phyloP scores from a whole-genome alignment of 106 monocot genomes.

The Apostasia ramifera region DNA sequence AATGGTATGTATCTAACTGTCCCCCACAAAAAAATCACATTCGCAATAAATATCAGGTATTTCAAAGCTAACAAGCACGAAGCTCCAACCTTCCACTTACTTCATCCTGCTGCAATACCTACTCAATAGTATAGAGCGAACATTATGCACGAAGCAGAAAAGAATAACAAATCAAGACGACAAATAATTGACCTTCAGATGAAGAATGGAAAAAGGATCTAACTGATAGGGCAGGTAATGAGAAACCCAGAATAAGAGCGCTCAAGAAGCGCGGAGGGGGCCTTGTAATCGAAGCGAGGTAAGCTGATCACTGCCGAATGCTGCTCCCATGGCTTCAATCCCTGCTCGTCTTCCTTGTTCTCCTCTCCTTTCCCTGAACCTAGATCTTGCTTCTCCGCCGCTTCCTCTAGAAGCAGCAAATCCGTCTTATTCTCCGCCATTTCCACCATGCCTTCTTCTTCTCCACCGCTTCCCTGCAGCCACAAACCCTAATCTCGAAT shows the following conservation, averaged over 20 bases:
- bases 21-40: too few relatives aligned
- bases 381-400: neutral
- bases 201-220: neutral
- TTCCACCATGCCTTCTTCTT: too few relatives aligned
- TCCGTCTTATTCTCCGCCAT: neutral
- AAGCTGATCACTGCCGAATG: constrained; percentile 84
- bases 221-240: constrained; percentile 95
- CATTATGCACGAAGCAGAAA: too few relatives aligned
- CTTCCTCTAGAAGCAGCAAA: neutral
- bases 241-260: constrained; percentile 78
- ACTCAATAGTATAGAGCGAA: too few relatives aligned
- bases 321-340: constrained; percentile 88
- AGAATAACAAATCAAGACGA: too few relatives aligned
- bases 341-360: neutral
- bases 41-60: too few relatives aligned
- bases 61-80: too few relatives aligned
- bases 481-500: too few relatives aligned
- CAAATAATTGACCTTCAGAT: too few relatives aligned
- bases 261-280: constrained; percentile 49
- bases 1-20: too few relatives aligned
- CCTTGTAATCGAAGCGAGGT: constrained; percentile 84
- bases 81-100: too few relatives aligned
- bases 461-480: neutral
- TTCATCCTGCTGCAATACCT: too few relatives aligned
- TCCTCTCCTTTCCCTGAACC: neutral